Conservation (phyloP, 352 stramenopile genomes). For the Phytophthora podocarpi region DNA sequence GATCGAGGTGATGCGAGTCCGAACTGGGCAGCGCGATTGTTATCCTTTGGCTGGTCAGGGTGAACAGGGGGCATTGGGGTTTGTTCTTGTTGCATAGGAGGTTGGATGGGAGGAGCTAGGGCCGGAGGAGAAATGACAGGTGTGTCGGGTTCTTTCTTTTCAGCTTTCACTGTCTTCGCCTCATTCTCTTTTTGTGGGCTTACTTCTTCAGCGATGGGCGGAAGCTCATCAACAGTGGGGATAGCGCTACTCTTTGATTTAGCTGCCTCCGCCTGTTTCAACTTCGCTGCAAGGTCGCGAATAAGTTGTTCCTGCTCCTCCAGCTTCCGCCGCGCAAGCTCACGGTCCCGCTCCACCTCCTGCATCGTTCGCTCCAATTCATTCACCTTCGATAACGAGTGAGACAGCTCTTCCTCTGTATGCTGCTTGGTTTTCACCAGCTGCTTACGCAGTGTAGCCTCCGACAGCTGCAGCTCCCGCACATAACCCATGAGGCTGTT, state of each 20-base stretch:
- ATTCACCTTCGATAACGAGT: constrained; percentile 46
- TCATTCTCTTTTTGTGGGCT: constrained; percentile 6
- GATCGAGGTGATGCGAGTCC: constrained; percentile 36
- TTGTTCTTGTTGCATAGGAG: neutral
- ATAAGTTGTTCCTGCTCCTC: constrained; percentile 55
- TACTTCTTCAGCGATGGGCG: constrained; percentile 32
- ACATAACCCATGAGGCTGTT: constrained; percentile 82
- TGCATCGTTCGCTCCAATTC: constrained; percentile 55
- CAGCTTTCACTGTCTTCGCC: neutral
- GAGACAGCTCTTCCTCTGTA: constrained; percentile 54
- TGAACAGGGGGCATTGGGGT: neutral
- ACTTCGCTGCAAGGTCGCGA: constrained; percentile 39
- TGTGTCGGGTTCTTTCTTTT: neutral
- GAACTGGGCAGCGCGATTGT: constrained; percentile 16
- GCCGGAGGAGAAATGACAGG: neutral
- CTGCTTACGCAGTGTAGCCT: constrained; percentile 63
- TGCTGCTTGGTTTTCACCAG: constrained; percentile 59
- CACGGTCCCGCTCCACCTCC: constrained; percentile 41
- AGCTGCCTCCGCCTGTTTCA: constrained; percentile 33
- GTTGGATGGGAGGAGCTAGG: neutral
- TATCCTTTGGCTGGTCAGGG: constrained; percentile 7
- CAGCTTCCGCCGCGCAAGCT: constrained; percentile 36
- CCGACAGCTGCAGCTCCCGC: constrained; percentile 70
- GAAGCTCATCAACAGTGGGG: constrained; percentile 26
- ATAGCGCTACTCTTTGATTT: constrained; percentile 11